Percentiles rank a stretch among this genome's conserved stretches.
phyloP scores from a whole-genome alignment of 2,329 filamentous ascomycete species.

The Ascochyta fabae region DNA sequence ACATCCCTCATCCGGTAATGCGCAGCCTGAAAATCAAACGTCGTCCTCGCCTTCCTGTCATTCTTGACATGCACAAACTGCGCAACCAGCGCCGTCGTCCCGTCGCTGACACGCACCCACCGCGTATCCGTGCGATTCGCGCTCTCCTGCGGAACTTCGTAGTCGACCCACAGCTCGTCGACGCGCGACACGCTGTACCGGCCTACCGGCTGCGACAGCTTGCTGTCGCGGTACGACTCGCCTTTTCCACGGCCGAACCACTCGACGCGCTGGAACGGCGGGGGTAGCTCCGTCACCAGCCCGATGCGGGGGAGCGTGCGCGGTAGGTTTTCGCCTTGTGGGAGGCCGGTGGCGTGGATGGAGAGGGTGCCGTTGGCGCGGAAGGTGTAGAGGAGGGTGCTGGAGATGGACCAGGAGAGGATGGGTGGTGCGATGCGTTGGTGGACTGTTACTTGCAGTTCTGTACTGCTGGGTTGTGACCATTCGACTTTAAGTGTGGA shows the following conservation, averaged over 20 bases:
- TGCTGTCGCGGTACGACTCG: constrained; percentile 72
- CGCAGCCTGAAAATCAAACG: constrained; percentile 60
- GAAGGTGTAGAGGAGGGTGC: constrained; percentile 61
- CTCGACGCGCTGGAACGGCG: constrained; percentile 55
- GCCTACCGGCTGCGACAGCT: constrained; percentile 62
- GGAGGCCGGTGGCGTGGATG: constrained; percentile 55
- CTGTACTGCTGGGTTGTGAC: constrained; percentile 40
- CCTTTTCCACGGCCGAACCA: constrained; percentile 72
- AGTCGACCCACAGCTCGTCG: constrained; percentile 61
- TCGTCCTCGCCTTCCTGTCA: constrained; percentile 18
- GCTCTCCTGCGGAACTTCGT: constrained; percentile 73
- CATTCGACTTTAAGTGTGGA: constrained; percentile 39
- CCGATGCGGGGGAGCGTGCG: constrained; percentile 67
- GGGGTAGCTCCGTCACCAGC: constrained; percentile 61
- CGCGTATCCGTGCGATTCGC: constrained; percentile 68
- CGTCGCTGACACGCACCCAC: constrained; percentile 56
- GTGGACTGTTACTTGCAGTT: constrained; percentile 51
- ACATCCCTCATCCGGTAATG: constrained; percentile 62
- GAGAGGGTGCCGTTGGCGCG: constrained; percentile 53
- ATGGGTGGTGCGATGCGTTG: constrained; percentile 65
- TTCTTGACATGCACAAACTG: constrained; percentile 37
- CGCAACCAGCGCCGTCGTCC: constrained; percentile 25
- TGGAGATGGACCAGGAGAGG: constrained; percentile 59
- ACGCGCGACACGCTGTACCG: constrained; percentile 54
- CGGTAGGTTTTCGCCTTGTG: constrained; percentile 59